A percentile compares a stretch with the other conserved stretches of the same genome.
Evolutionary conservation across 1,284 basidiomycete genomes (phyloP).

Genomic region (Phylloboletellus chloephorus): DNA sequence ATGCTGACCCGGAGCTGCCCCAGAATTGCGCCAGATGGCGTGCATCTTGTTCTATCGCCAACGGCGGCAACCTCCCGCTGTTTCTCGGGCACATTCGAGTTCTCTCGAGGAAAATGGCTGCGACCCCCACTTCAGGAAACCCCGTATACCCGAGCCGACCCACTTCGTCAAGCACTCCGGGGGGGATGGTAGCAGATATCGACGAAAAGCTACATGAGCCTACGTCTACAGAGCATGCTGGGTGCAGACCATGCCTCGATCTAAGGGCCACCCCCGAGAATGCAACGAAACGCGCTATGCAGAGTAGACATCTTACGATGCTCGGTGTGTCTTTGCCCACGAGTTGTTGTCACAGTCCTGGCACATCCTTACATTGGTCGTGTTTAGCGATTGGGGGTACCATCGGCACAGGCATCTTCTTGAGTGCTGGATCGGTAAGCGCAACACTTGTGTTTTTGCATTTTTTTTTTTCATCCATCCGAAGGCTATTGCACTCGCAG

Average conservation of each 20-base stretch:
- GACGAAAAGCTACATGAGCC: slow-evolving; percentile 6
- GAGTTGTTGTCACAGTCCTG: not conserved
- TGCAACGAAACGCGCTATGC: slow-evolving; percentile 37
- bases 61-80: slow-evolving; percentile 2
- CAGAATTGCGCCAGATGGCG: slow-evolving; percentile 1
- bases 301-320: slow-evolving; percentile 40
- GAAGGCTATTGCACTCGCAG: slow-evolving; percentile 41
- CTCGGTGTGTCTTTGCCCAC: slow-evolving; percentile 31
- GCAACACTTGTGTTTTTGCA: not conserved
- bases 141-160: not conserved
- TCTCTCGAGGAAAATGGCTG: slow-evolving; percentile 5
- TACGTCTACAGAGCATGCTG: not conserved
- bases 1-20: too few species aligned
- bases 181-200: not conserved
- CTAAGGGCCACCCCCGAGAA: slow-evolving; percentile 18
- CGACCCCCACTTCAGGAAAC: not conserved
- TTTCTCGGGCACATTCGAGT: too few species aligned
- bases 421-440: slow-evolving; percentile 41
- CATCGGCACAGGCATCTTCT: slow-evolving; percentile 43
- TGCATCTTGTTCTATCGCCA: not conserved
- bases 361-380: not conserved
- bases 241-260: not conserved
- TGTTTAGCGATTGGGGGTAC: slow-evolving; percentile 40
- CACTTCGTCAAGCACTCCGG: slow-evolving; percentile 2
- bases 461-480: not conserved